A percentile compares a stretch with the other conserved stretches of the same genome.
phyloP scores from a whole-genome alignment of 139 green algal genomes.

The Mesostigma viride region DNA sequence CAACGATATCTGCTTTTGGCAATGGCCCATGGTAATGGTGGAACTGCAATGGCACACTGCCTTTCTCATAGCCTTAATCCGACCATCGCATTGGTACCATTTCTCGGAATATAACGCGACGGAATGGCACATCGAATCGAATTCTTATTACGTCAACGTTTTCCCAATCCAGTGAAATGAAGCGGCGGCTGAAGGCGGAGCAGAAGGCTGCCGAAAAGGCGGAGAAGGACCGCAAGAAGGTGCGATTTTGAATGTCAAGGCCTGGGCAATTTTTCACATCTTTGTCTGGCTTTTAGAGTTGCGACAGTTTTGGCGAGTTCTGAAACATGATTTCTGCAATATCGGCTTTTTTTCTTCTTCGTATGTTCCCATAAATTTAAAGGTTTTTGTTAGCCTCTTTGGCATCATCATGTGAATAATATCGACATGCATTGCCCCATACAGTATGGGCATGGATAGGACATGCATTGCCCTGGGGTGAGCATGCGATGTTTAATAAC shows the following conservation, averaged over 20 bases:
- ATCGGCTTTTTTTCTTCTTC: constrained; percentile 14
- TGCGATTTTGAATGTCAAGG: constrained; percentile 1
- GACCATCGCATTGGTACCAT: no score
- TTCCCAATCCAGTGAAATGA: constrained; percentile 33
- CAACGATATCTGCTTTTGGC: no score
- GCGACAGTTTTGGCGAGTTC: constrained; percentile 7
- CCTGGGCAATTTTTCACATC: constrained; percentile 16
- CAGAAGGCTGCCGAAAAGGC: constrained; percentile 33
- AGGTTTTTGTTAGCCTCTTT: constrained; percentile 9
- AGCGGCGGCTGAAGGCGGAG: constrained; percentile 31
- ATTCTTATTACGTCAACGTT: no score
- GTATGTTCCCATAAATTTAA: background rate
- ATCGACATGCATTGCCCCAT: background rate
- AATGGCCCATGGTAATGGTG: no score
- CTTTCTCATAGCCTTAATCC: no score
- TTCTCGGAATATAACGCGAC: no score
- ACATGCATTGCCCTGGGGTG: background rate
- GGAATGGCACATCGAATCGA: no score
- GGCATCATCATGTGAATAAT: background rate
- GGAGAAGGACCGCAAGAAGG: constrained; percentile 28
- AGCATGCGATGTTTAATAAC: background rate
- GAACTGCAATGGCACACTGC: no score
- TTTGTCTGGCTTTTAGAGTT: background rate
- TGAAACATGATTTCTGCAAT: constrained; percentile 14
- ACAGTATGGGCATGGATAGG: background rate